A percentile compares a stretch with the other conserved stretches of the same genome.
phyloP scores from a whole-genome alignment of 2,329 filamentous ascomycete species.

The Niveomyces coronatus region DNA sequence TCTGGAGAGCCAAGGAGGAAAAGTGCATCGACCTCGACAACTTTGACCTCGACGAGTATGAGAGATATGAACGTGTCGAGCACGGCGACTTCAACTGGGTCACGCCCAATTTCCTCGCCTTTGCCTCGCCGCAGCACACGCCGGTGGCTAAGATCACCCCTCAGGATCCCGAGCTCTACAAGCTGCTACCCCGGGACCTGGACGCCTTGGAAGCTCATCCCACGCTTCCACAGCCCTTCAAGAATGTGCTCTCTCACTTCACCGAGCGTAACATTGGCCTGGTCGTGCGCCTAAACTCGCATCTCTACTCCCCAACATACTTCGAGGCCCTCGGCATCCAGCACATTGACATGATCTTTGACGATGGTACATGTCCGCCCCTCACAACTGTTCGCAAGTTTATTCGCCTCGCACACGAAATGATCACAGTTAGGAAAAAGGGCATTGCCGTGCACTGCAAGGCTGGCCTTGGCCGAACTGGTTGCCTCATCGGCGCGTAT shows the following conservation, averaged over 20 bases:
- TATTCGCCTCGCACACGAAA: slow-evolving; percentile 88
- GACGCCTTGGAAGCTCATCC: slow-evolving; percentile 60
- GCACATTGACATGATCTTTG: slow-evolving; percentile 98
- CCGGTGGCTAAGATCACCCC: slow-evolving; percentile 65
- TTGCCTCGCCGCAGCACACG: slow-evolving; percentile 83
- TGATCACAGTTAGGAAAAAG: slow-evolving; percentile 82
- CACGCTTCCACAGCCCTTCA: slow-evolving; percentile 75
- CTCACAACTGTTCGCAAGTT: slow-evolving; percentile 87
- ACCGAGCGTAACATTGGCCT: slow-evolving; percentile 78
- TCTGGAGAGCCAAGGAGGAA: slow-evolving; percentile 98
- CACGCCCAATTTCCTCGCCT: slow-evolving; percentile 87
- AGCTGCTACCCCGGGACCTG: slow-evolving; percentile 64
- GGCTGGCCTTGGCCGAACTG: slow-evolving; percentile 87
- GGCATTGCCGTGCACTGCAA: slow-evolving; percentile 98
- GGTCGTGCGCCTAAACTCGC: slow-evolving; percentile 90
- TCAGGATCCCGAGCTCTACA: slow-evolving; percentile 62
- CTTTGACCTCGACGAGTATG: slow-evolving; percentile 95
- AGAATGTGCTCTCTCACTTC: slow-evolving; percentile 91
- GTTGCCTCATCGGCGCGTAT: slow-evolving; percentile 93
- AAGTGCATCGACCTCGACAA: slow-evolving; percentile 83
- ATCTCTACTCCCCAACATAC: slow-evolving; percentile 92
- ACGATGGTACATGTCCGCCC: slow-evolving; percentile 91
- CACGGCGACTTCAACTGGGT: slow-evolving; percentile 99
- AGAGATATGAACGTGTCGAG: slow-evolving; percentile 89
- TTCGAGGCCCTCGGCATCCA: slow-evolving; percentile 92